Percentiles rank a stretch among this genome's conserved stretches.
Evolutionary conservation across 495 filamentous ascomycete species (phyloP).

Genomic region (Aspergillus wentii): DNA sequence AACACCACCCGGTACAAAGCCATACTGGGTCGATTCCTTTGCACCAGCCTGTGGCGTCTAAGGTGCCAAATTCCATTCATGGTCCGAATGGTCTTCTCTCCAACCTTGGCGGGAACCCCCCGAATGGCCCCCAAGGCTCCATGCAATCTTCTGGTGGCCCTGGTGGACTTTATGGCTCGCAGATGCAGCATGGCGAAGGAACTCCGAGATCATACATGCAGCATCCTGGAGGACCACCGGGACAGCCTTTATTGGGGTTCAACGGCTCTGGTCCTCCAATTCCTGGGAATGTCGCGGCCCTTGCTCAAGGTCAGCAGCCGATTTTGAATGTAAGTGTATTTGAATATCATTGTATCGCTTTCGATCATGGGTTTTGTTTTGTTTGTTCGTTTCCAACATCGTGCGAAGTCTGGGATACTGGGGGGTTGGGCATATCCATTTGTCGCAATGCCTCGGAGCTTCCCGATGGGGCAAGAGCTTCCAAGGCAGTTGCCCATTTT

Average conservation of each 20-base stretch:
- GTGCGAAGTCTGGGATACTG: too few species aligned
- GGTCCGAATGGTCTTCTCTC: slow-evolving; percentile 82
- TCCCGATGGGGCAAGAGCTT: too few species aligned
- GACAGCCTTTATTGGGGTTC: slow-evolving; percentile 58
- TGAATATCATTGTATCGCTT: background rate
- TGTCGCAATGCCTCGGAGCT: too few species aligned
- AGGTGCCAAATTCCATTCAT: slow-evolving; percentile 74
- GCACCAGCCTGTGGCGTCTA: slow-evolving; percentile 85
- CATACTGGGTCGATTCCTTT: slow-evolving; percentile 79
- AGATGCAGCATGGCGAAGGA: slow-evolving; percentile 56
- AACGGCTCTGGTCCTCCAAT: slow-evolving; percentile 41
- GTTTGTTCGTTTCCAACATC: too few species aligned
- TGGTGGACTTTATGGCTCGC: slow-evolving; percentile 60
- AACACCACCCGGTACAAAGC: slow-evolving; percentile 74
- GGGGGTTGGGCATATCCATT: too few species aligned
- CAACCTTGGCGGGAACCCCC: slow-evolving; percentile 58
- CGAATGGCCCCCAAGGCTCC: slow-evolving; percentile 45
- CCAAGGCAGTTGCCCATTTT: too few species aligned
- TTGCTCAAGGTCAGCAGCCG: slow-evolving; percentile 84
- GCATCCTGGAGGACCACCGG: slow-evolving; percentile 49
- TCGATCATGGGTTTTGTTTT: background rate
- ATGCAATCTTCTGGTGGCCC: slow-evolving; percentile 64
- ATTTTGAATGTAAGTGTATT: slow-evolving; percentile 74
- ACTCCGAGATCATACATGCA: slow-evolving; percentile 60
- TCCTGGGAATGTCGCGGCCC: slow-evolving; percentile 52